Base-by-base conservation (phyloP, 768 basidiomycete species). In the Termitomyces sp. region DNA sequence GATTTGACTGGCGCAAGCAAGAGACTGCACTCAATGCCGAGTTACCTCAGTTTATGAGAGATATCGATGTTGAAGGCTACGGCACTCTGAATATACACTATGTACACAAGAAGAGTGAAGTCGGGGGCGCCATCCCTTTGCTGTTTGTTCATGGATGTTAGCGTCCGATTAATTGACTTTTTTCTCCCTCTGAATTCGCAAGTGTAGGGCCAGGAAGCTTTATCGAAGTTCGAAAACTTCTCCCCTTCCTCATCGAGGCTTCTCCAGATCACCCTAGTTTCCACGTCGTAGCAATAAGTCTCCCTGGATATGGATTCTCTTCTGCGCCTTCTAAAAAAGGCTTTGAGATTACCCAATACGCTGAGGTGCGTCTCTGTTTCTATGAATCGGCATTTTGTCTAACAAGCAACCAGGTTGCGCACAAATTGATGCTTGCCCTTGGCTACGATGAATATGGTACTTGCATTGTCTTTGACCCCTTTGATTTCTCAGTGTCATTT, bases 281-380 rank as follows among this genome's bases (percentile, higher is more conserved):
- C 71, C 86, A 87, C 57, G 83, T 87, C 22, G 83, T 88, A 1
- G 81, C 80, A 0, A 60, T 79, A 10, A 81, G 83, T 61, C 62
- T 87, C 2, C 86, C 86, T 13, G 83, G 82, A 0, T 87, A 68
- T 68, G 86, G 84, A 0, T 87, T 86, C 66, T 86, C 85, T 0
- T 74, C 81, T 13, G 80, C 76, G 1, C 77, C 81, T 4, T 79
- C 69, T 39, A 81, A 79, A 60, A 74, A 73, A 59, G 84, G 82
- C 0, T 87, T 87, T 59, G 61, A 74, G 63, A 39, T 69, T 1
- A 36, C 64, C 1, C 81, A 86, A 55, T 82, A 78, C 50, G 83
- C 83, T 1, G 82, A 87, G 70, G 85, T 80, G 45, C 10, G 60
- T 42, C 33, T 41, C 29, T 16, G 9, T 54, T 41, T 54, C 22